Conservation (phyloP, 768 basidiomycete genomes). For the Daedaleopsis sinensis region DNA sequence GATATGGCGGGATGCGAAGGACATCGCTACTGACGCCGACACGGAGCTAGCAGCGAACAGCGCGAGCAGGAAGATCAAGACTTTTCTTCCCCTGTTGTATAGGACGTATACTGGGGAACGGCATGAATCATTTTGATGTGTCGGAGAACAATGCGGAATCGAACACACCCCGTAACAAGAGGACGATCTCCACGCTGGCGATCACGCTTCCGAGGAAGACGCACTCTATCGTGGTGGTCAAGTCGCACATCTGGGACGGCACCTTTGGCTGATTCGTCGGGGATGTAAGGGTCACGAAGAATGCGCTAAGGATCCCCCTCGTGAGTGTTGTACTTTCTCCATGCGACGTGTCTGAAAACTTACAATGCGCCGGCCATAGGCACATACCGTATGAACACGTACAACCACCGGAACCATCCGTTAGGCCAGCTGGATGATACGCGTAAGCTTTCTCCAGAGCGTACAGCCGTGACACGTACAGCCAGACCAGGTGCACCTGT, state of each 20-base stretch:
- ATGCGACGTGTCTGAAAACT: neutral
- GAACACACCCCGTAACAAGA: slow-evolving; percentile 12
- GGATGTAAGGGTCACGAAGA: neutral
- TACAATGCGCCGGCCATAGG: neutral
- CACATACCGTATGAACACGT: slow-evolving; percentile 2
- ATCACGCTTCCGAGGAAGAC: neutral
- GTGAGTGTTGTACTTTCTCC: neutral
- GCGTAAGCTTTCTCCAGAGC: neutral
- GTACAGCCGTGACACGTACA: neutral
- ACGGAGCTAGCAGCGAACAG: neutral
- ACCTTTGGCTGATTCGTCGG: neutral
- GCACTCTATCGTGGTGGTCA: neutral
- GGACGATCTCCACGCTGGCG: slow-evolving; percentile 13
- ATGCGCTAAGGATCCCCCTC: neutral
- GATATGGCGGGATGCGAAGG: neutral
- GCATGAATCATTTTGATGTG: neutral
- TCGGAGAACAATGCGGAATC: neutral
- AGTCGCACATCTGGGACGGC: neutral
- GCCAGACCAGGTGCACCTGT: slow-evolving; percentile 1
- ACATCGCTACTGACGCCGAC: neutral
- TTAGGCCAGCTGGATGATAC: neutral
- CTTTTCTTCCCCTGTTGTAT: neutral
- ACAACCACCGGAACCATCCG: slow-evolving; percentile 5
- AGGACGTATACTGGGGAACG: neutral
- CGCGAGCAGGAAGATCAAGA: neutral